Conservation (phyloP, 176 grass and related monocot species). For the Rhipidocladum racemiflorum region DNA sequence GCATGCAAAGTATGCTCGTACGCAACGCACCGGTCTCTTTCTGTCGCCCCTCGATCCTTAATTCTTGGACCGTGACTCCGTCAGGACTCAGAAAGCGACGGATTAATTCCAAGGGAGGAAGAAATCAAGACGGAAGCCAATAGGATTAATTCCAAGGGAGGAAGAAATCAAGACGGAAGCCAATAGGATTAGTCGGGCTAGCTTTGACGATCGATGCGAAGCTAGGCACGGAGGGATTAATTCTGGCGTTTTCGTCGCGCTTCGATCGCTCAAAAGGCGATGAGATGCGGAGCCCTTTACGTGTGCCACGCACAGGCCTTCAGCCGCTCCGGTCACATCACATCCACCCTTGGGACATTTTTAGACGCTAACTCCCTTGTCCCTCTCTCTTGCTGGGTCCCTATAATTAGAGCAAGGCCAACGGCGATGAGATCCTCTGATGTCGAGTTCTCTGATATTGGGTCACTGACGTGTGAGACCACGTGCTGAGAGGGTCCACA, state of each 20-base stretch:
- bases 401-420: no score
- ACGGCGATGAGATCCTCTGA: no score
- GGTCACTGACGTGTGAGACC: no score
- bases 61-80: not conserved
- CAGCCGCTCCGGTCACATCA: conserved; percentile 50
- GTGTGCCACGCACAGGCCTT: conserved; percentile 56
- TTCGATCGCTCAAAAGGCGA: not conserved
- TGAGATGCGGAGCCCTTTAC: conserved; percentile 16
- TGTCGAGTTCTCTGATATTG: no score
- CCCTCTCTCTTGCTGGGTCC: not conserved
- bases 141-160: not conserved
- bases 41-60: not conserved
- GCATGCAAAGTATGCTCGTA: not conserved
- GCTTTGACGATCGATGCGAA: not conserved
- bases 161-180: not conserved
- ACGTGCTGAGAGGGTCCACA: no score
- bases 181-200: not conserved
- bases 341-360: conserved; percentile 2
- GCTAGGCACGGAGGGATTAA: not conserved
- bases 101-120: not conserved
- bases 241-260: not conserved
- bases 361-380: not conserved
- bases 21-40: not conserved
- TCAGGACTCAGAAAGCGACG: not conserved
- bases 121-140: not conserved